Evolutionary conservation across 2,329 filamentous ascomycete genomes (phyloP).

Genomic region (Metarhizium robertsii): DNA sequence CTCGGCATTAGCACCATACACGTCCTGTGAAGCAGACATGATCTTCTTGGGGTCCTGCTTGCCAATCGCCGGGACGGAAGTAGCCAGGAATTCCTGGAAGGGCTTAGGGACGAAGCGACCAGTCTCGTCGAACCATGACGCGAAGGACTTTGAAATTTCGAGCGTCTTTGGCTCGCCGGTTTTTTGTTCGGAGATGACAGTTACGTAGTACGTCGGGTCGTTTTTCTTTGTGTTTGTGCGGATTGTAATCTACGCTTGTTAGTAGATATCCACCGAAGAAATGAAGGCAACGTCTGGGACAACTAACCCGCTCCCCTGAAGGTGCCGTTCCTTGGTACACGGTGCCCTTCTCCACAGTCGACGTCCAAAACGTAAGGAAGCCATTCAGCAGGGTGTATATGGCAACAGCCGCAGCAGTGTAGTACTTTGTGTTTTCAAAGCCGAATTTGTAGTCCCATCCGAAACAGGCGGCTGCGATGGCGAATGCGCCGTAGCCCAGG

Average conservation of each 20-base stretch:
- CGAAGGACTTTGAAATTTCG: conserved; percentile 56
- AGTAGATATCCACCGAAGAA: conserved; percentile 4
- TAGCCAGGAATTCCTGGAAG: conserved; percentile 70
- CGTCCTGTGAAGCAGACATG: conserved; percentile 24
- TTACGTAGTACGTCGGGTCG: conserved; percentile 70
- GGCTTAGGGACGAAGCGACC: conserved; percentile 66
- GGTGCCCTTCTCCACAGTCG: conserved; percentile 68
- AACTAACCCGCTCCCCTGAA: conserved; percentile 54
- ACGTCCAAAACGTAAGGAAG: conserved; percentile 74
- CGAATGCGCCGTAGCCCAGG: conserved; percentile 75
- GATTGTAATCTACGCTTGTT: conserved; percentile 55
- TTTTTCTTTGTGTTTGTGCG: conserved; percentile 67
- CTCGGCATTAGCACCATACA: conserved; percentile 32
- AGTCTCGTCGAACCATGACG: conserved; percentile 64
- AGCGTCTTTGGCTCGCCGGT: conserved; percentile 31
- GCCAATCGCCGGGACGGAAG: conserved; percentile 56
- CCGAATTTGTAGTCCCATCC: conserved; percentile 85
- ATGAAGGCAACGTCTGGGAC: too few species aligned
- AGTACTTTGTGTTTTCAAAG: conserved; percentile 77
- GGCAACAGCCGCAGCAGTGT: conserved; percentile 69
- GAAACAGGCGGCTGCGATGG: conserved; percentile 75
- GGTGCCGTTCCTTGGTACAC: conserved; percentile 67
- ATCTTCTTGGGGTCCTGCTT: conserved; percentile 53
- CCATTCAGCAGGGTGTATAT: conserved; percentile 74
- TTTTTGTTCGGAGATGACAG: conserved; percentile 44